Conservation (phyloP, 1,284 basidiomycete species). For the Rhodotorula sp. region DNA sequence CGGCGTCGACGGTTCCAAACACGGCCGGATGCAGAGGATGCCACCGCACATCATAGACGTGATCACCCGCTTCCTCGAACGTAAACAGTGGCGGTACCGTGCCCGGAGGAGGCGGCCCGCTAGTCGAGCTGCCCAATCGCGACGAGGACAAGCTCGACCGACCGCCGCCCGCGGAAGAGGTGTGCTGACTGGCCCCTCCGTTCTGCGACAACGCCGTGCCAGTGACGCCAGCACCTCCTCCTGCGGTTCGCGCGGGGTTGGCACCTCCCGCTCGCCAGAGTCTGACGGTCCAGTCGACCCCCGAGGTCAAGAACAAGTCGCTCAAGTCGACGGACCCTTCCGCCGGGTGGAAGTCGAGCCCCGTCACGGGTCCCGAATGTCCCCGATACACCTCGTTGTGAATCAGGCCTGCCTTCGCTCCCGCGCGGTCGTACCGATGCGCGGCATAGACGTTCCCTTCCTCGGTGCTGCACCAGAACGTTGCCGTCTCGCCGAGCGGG, state of each 20-base stretch:
- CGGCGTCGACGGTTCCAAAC: slow-evolving; percentile 90
- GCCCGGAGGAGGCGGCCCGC: slow-evolving; percentile 8
- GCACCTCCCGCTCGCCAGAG: slow-evolving; percentile 60
- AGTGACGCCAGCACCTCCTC: not conserved
- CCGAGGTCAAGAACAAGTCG: slow-evolving; percentile 86
- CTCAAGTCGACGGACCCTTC: slow-evolving; percentile 85
- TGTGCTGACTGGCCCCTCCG: not conserved
- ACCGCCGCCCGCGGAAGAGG: slow-evolving; percentile 45
- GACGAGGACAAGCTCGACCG: slow-evolving; percentile 4
- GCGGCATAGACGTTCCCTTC: slow-evolving; percentile 96
- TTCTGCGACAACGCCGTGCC: not conserved
- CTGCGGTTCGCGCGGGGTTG: not conserved
- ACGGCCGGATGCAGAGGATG: slow-evolving; percentile 90
- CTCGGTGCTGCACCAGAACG: slow-evolving; percentile 95
- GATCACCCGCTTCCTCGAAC: slow-evolving; percentile 95
- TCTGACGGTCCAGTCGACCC: slow-evolving; percentile 95
- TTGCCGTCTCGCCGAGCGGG: slow-evolving; percentile 89
- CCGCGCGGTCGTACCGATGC: slow-evolving; percentile 92
- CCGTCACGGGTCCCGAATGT: slow-evolving; percentile 89
- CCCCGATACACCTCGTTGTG: slow-evolving; percentile 86
- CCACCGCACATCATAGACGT: slow-evolving; percentile 99
- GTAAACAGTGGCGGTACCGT: slow-evolving; percentile 72
- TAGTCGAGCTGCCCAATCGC: slow-evolving; percentile 2
- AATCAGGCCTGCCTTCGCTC: slow-evolving; percentile 90
- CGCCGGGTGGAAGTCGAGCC: slow-evolving; percentile 89